A percentile compares a stretch with the other conserved stretches of the same genome.
Evolutionary conservation across 305 asterid species (phyloP).

Genomic region (Plantago coronopus): DNA sequence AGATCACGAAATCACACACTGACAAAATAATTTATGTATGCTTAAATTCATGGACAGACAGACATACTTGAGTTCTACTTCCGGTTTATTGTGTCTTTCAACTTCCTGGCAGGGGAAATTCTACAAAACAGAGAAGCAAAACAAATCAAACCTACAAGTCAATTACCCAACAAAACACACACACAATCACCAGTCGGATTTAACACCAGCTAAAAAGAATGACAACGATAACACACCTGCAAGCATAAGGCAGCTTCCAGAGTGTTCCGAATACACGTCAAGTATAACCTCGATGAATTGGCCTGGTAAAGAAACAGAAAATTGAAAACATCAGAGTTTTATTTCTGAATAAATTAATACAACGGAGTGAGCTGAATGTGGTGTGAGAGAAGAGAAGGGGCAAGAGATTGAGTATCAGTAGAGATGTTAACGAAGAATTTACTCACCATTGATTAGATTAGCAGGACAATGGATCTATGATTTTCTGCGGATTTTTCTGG

Average conservation of each 20-base stretch:
- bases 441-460: slow-evolving; percentile 3
- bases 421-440: background rate
- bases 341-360: background rate
- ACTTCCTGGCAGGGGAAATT: slow-evolving; percentile 98
- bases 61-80: slow-evolving; percentile 94
- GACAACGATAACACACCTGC: slow-evolving; percentile 46
- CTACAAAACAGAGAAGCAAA: slow-evolving; percentile 40
- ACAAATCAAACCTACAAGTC: slow-evolving; percentile 3
- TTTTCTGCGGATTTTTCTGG: no score
- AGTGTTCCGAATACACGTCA: slow-evolving; percentile 85
- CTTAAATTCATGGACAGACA: background rate
- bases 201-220: background rate
- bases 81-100: slow-evolving; percentile 97
- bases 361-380: background rate
- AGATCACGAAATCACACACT: background rate
- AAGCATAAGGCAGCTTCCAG: slow-evolving; percentile 93
- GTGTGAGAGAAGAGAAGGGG: background rate
- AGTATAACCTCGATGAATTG: slow-evolving; percentile 62
- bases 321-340: background rate
- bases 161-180: slow-evolving; percentile 4
- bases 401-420: background rate
- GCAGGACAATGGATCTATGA: no score
- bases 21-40: background rate
- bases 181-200: slow-evolving; percentile 2
- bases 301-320: slow-evolving; percentile 40